phyloP scores from a whole-genome alignment of 768 basidiomycete genomes.

The Rossbeevera mucosa region DNA sequence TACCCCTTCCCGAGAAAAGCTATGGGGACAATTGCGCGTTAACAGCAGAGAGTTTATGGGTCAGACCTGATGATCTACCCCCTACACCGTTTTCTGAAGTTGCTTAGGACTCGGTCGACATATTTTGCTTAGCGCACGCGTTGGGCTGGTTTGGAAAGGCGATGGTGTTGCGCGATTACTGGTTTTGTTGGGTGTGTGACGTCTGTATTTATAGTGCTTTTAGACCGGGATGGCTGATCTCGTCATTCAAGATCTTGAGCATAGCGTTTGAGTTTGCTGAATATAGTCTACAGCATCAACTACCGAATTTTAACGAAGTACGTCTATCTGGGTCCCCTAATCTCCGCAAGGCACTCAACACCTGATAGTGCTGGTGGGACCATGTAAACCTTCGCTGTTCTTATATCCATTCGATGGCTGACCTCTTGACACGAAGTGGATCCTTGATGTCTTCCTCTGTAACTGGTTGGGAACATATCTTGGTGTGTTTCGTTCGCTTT shows the following conservation, averaged over 20 bases:
- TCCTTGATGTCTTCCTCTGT: slow-evolving; percentile 80
- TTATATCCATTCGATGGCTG: slow-evolving; percentile 3
- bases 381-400: slow-evolving; percentile 51
- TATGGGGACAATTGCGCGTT: slow-evolving; percentile 80
- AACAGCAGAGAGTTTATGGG: slow-evolving; percentile 62
- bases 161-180: slow-evolving; percentile 84
- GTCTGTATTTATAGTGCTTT: slow-evolving; percentile 1
- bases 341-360: slow-evolving; percentile 18
- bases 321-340: slow-evolving; percentile 21
- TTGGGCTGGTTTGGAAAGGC: slow-evolving; percentile 92
- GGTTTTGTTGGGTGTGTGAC: slow-evolving; percentile 82
- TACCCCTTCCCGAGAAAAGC: slow-evolving; percentile 75
- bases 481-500: slow-evolving; percentile 39
- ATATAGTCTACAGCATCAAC: slow-evolving; percentile 82
- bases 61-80: slow-evolving; percentile 27
- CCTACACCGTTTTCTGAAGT: neutral
- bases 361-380: slow-evolving; percentile 82
- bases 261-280: slow-evolving; percentile 87
- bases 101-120: slow-evolving; percentile 69
- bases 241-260: slow-evolving; percentile 62
- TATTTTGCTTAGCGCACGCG: slow-evolving; percentile 82
- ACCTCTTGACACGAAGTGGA: slow-evolving; percentile 51
- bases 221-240: slow-evolving; percentile 5
- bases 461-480: slow-evolving; percentile 87
- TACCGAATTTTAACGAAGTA: slow-evolving; percentile 87